Evolutionary conservation across 192 early-diverging fungal species (phyloP).

Genomic region (Chytriomyces sp.): DNA sequence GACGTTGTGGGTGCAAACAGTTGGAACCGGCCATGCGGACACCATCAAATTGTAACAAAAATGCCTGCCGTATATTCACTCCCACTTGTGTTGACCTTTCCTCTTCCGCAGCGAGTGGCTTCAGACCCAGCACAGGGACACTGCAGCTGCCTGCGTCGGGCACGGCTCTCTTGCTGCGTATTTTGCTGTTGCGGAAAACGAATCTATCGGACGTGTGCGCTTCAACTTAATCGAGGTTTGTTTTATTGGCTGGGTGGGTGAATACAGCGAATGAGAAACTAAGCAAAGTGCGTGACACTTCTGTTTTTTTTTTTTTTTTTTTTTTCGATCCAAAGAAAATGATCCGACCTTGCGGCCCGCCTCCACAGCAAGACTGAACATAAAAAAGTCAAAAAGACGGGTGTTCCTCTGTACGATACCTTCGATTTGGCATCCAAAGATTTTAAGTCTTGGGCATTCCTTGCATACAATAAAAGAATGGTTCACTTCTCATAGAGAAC

Average conservation of each 20-base stretch:
- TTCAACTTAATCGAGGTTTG: constrained; percentile 77
- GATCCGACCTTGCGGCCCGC: constrained; percentile 26
- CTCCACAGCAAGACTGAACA: constrained; percentile 23
- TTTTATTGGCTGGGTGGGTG: not conserved
- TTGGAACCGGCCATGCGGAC: constrained; percentile 90
- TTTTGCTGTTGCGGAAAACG: constrained; percentile 86
- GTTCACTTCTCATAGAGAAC: too few relatives aligned
- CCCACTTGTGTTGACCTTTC: not conserved
- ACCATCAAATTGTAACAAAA: constrained; percentile 79
- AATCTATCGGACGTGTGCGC: constrained; percentile 75
- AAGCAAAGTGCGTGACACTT: not conserved
- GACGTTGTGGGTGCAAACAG: constrained; percentile 47
- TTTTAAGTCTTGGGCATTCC: too few relatives aligned
- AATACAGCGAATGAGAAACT: not conserved
- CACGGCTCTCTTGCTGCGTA: constrained; percentile 81
- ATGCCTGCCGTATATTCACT: not conserved
- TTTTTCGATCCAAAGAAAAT: constrained; percentile 10
- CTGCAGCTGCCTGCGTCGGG: constrained; percentile 77
- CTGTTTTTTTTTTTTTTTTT: not conserved
- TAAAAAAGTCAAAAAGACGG: too few relatives aligned
- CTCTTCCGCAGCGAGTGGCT: constrained; percentile 74
- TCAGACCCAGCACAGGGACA: constrained; percentile 84
- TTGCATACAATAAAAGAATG: too few relatives aligned
- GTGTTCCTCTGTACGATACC: too few relatives aligned
- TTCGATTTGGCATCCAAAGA: too few relatives aligned